Base-by-base conservation (phyloP, 345 rosid genomes). In the Xanthoceras sorbifolium region DNA sequence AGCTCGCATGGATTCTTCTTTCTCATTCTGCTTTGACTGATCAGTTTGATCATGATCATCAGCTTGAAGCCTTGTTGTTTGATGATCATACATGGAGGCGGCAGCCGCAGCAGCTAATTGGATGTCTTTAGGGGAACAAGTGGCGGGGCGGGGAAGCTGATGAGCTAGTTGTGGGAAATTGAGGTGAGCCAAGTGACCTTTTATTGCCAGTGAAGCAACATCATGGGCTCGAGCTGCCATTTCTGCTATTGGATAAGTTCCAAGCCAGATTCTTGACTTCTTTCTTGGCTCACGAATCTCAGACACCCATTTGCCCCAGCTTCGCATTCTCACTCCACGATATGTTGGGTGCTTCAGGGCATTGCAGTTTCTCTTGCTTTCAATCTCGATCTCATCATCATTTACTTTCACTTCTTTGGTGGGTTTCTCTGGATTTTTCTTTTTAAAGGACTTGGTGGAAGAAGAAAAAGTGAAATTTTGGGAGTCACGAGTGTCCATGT, bases 181-280 rank as follows among this genome's bases (percentile, higher is more conserved):
- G 8, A 73, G 60, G n/a, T 61, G n/a, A 44, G 77, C 76, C 28
- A 11, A 73, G 42, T 46, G 29, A 63, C 77, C 77, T 9, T 63
- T 73, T 4, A 73, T 3, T 10, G 59, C 60, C 8, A 73, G 69
- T 0, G 69, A 29, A 0, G 76, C 76, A 17, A 62, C 76, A 20
- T 73, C 76, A n/a, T 73, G 76, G 5, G 76, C 76, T 17, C 68
- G 67, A n/a, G 69, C 76, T 26, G 76, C 76, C 76, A 73, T 73
- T 73, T 73, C 76, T 62, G 67, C 38, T 2, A 42, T 62, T 15
- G 68, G 7, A n/a, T 42, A 73, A 36, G 44, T 60, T 17, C 76
- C 76, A 28, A 73, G 76, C 76, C 69, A 73, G 34, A 73, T 73
- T 61, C 76, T 42, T 9, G 76, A 73, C 20, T 23, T 73, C 26